A percentile compares a stretch with the other conserved stretches of the same genome.
These are phyloP conservation scores for Candida andamanensis DNA, from an alignment of 805 yeast species.

Conservation along the genomic window DNA sequence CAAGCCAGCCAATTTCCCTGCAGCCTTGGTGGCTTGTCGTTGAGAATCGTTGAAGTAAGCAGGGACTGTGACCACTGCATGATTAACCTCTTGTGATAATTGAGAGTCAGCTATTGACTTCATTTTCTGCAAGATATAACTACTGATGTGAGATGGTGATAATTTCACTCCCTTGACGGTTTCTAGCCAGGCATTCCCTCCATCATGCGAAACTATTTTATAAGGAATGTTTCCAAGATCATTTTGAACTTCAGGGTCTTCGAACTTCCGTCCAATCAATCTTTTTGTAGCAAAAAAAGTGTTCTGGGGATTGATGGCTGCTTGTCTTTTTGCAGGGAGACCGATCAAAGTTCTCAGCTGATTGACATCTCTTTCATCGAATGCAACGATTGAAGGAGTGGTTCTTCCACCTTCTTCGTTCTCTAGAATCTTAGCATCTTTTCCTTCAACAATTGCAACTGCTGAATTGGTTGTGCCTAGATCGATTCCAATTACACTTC, in stretches of 20 bases:
- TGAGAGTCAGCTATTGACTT: slow-evolving; percentile 59
- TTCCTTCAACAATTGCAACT: slow-evolving; percentile 68
- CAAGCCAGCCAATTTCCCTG: slow-evolving; percentile 72
- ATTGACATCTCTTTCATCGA: slow-evolving; percentile 25
- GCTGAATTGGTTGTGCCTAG: slow-evolving; percentile 86
- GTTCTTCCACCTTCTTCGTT: slow-evolving; percentile 77
- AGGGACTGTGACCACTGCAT: slow-evolving; percentile 81
- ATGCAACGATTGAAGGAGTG: slow-evolving; percentile 76
- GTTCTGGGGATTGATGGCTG: slow-evolving; percentile 67
- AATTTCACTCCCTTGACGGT: slow-evolving; percentile 40
- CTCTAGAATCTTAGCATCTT: slow-evolving; percentile 61
- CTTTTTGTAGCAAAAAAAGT: slow-evolving; percentile 82
- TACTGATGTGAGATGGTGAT: slow-evolving; percentile 72
- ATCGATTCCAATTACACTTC: slow-evolving; percentile 63
- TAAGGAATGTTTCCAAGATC: slow-evolving; percentile 63
- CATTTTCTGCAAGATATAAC: slow-evolving; percentile 59
- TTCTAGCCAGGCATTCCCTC: slow-evolving; percentile 69
- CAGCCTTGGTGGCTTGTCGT: slow-evolving; percentile 77
- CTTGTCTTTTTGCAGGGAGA: slow-evolving; percentile 70
- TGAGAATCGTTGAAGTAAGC: slow-evolving; percentile 78
- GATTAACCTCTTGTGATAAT: slow-evolving; percentile 42
- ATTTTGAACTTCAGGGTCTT: slow-evolving; percentile 64
- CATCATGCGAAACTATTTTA: slow-evolving; percentile 50
- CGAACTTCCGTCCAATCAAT: slow-evolving; percentile 67
- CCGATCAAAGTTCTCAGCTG: slow-evolving; percentile 49